Percentiles rank a stretch among this genome's conserved stretches.
These are phyloP conservation scores for Tricholoma furcatifolium DNA, from an alignment of 768 basidiomycete genomes.

Conservation along the genomic window DNA sequence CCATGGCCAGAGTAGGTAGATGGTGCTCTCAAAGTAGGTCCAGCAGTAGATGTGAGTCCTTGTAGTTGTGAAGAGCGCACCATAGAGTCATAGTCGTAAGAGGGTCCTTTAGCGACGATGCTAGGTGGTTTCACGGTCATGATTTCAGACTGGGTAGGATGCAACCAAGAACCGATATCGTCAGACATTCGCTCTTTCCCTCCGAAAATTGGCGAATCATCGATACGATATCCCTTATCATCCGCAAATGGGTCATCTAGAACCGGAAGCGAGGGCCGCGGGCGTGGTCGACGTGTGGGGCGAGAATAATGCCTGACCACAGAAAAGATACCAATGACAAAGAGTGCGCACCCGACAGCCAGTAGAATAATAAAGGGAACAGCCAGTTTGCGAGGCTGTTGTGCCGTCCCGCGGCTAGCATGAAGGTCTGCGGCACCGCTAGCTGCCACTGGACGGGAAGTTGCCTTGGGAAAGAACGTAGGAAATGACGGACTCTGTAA, in stretches of 20 bases:
- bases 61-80: constrained; percentile 16
- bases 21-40: constrained; percentile 15
- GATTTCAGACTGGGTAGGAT: constrained; percentile 42
- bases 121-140: constrained; percentile 13
- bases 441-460: constrained; percentile 9
- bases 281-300: constrained; percentile 51
- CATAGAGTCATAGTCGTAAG: constrained; percentile 5
- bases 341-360: constrained; percentile 47
- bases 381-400: constrained; percentile 39
- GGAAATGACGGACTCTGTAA: constrained; percentile 12
- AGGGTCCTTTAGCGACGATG: constrained; percentile 8
- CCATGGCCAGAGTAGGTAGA: constrained; percentile 26
- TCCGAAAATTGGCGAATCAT: constrained; percentile 77
- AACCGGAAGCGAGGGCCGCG: constrained; percentile 75
- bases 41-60: constrained; percentile 7
- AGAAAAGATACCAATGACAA: constrained; percentile 48
- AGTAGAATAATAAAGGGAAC: constrained; percentile 51
- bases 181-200: constrained; percentile 62
- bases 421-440: background rate
- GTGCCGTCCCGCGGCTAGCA: constrained; percentile 3
- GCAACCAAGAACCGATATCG: constrained; percentile 57
- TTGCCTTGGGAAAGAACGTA: constrained; percentile 12
- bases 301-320: constrained; percentile 46
- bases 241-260: constrained; percentile 55
- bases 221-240: constrained; percentile 41